Evolutionary conservation across 257 asterid genomes (phyloP).

Genomic region (Oldenlandia corymbosa): DNA sequence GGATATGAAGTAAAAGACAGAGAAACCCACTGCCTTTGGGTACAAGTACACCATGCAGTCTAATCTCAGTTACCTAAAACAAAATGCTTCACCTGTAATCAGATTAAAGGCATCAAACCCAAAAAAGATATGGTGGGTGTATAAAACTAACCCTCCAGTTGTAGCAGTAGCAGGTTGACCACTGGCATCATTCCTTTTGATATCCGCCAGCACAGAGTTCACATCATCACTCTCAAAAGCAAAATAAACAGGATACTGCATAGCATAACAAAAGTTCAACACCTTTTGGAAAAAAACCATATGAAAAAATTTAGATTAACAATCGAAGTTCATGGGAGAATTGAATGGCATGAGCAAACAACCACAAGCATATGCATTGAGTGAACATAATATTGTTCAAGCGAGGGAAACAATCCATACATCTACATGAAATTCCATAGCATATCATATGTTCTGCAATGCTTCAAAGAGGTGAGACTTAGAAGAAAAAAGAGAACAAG

Average conservation of each 20-base stretch:
- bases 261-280: conserved; percentile 19
- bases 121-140: not conserved
- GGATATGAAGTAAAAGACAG: not conserved
- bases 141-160: conserved; percentile 90
- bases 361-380: not conserved
- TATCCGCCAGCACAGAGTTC: conserved; percentile 69
- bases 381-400: not conserved
- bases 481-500: not conserved
- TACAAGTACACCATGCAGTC: not conserved
- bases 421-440: not conserved
- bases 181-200: conserved; percentile 76
- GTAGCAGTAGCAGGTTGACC: conserved; percentile 98
- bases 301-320: conserved; percentile 4
- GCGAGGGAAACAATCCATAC: not conserved
- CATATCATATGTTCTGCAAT: not conserved
- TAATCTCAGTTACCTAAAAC: not conserved
- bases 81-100: not conserved
- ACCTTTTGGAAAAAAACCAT: not conserved
- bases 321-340: not conserved
- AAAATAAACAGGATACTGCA: conserved; percentile 95
- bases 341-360: not conserved
- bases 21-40: not conserved
- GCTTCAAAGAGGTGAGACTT: not conserved
- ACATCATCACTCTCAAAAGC: conserved; percentile 76
- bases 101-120: not conserved